phyloP scores from a whole-genome alignment of 208 protist genomes.

The Vickermania spadyakhi region DNA sequence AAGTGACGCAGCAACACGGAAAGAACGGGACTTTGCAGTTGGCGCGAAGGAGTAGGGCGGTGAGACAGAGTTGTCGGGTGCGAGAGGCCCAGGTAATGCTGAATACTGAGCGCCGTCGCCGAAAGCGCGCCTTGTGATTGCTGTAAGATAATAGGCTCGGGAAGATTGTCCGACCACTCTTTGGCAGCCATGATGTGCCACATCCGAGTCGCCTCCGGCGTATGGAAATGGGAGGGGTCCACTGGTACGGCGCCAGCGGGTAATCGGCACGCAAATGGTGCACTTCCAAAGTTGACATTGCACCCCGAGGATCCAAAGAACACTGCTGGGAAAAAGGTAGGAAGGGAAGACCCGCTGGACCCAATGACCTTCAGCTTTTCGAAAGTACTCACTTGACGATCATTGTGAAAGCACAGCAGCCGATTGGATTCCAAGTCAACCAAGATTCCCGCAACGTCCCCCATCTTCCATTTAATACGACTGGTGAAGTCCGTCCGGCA shows the following conservation, averaged over 20 bases:
- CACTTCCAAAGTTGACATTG: slow-evolving; percentile 83
- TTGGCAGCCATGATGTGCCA: slow-evolving; percentile 46
- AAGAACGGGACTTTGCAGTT: slow-evolving; percentile 9
- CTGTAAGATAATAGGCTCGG: not conserved
- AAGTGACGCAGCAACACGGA: slow-evolving; percentile 5
- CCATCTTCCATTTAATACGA: slow-evolving; percentile 59
- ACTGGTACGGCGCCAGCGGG: slow-evolving; percentile 61
- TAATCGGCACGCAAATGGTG: slow-evolving; percentile 41
- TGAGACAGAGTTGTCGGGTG: not conserved
- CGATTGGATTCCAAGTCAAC: slow-evolving; percentile 60
- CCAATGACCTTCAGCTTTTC: slow-evolving; percentile 14
- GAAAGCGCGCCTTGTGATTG: not conserved
- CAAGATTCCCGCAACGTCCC: slow-evolving; percentile 79
- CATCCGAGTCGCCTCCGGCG: slow-evolving; percentile 28
- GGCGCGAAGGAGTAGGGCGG: not conserved
- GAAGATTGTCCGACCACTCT: slow-evolving; percentile 12
- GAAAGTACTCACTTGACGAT: slow-evolving; percentile 50
- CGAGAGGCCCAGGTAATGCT: not conserved
- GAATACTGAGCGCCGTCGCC: not conserved
- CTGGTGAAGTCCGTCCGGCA: slow-evolving; percentile 48
- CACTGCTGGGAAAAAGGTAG: slow-evolving; percentile 50
- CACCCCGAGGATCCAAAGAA: slow-evolving; percentile 31
- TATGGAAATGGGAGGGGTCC: slow-evolving; percentile 54
- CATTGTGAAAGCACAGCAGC: slow-evolving; percentile 65
- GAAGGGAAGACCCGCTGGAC: not conserved